Evolutionary conservation across 2,329 filamentous ascomycete genomes (phyloP), one percentile per base, ranked within the genome.

Genomic region (Ophiostoma populinum): DNA sequence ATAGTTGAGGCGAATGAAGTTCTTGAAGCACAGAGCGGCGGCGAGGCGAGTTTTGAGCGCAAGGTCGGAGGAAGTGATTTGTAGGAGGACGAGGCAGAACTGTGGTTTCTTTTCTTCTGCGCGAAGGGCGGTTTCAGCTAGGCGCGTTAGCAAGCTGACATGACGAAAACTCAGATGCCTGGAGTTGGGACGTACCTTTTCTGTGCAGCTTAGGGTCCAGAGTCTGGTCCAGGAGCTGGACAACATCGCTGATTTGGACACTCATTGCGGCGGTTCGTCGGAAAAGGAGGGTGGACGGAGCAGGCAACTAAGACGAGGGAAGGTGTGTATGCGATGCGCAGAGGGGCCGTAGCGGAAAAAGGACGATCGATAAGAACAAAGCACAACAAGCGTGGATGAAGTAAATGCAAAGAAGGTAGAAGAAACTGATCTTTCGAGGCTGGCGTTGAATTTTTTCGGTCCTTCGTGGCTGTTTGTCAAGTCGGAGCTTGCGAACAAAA

Each of bases 11-110:
- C 80, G 80, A 51, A 98, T 85, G 56, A 93, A 92, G 63, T 98
- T 98, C 61, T 98, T 98, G 70, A 98, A 98, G 62, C 81, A 90
- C 40, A 98, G 67, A 19, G 90, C 82, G 49, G 80, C 82, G 6
- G 87, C 74, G 27, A 98, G 74, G 42, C 90, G 76, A 41, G 81
- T 90, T 48, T 81, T 87, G 44, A 66, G 59, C 26, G 82, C 75
- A 43, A 79, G 70, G 27, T 68, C 62, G 45, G 78, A 74, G 43
- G 80, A 82, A 49, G 93, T 83, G 51, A 95, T 92, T 48, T 87
- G 85, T 35, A 98, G 78, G 36, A 98, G 74, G 37, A 69, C 67
- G 34, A 95, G 67, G 12, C 87, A 92, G 62, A 92, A 98, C 50
- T 80, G 78, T 7, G 83, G 79, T 54, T 85, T 86, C 51, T 65